phyloP scores from a whole-genome alignment of 768 basidiomycete species.

The Serendipita indica region DNA sequence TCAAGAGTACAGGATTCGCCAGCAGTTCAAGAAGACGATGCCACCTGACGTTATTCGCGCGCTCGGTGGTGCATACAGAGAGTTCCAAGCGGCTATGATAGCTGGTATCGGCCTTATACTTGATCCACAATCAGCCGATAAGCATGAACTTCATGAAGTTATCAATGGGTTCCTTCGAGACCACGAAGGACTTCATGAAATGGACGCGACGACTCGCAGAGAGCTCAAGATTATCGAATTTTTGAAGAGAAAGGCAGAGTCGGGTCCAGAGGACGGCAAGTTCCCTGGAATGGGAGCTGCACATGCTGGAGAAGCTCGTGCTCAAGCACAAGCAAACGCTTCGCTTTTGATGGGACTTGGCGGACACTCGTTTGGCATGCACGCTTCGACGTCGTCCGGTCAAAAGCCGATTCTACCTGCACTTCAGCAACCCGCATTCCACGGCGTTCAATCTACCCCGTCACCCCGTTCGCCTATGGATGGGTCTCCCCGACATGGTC shows the following conservation, averaged over 20 bases:
- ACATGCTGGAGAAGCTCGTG: constrained; percentile 10
- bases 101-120: constrained; percentile 75
- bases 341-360: neutral
- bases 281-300: constrained; percentile 10
- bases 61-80: constrained; percentile 62
- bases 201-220: constrained; percentile 69
- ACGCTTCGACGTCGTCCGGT: constrained; percentile 8
- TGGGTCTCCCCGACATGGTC: neutral
- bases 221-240: constrained; percentile 80
- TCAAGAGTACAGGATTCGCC: constrained; percentile 69
- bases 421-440: constrained; percentile 2
- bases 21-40: constrained; percentile 45
- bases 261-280: constrained; percentile 31
- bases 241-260: constrained; percentile 43
- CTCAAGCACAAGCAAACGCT: constrained; percentile 8
- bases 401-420: constrained; percentile 8
- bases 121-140: constrained; percentile 56
- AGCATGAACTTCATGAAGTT: constrained; percentile 59
- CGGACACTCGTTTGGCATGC: constrained; percentile 11
- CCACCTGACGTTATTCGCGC: constrained; percentile 52
- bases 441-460: constrained; percentile 6
- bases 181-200: constrained; percentile 41
- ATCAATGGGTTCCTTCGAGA: constrained; percentile 65
- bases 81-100: constrained; percentile 83
- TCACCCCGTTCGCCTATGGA: constrained; percentile 9